A percentile compares a stretch with the other conserved stretches of the same genome.
These are phyloP conservation scores for Stachybotrys chlorohalonatus DNA, from an alignment of 2,329 filamentous ascomycete species.

Conservation along the genomic window DNA sequence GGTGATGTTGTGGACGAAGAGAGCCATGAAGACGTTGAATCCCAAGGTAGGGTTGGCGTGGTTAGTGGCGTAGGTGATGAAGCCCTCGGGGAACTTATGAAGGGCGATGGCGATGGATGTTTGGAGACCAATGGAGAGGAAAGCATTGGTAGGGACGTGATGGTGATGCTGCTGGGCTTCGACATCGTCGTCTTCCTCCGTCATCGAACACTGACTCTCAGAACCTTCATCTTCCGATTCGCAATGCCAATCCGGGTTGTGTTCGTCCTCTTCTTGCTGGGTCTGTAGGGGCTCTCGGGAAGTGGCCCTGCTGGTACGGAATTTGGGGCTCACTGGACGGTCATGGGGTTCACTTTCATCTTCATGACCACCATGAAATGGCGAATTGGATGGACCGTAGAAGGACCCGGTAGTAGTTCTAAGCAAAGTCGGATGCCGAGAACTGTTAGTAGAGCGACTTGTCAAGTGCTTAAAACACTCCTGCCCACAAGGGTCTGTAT, in stretches of 20 bases:
- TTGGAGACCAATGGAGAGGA: conserved; percentile 89
- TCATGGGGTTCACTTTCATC: conserved; percentile 18
- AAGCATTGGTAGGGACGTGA: conserved; percentile 89
- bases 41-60: conserved; percentile 86
- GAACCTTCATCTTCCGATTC: not conserved
- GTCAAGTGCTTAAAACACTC: conserved; percentile 54
- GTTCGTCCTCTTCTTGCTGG: not conserved
- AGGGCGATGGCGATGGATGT: conserved; percentile 91
- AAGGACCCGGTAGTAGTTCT: conserved; percentile 32
- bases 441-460: conserved; percentile 23
- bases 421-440: conserved; percentile 26
- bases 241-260: not conserved
- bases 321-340: conserved; percentile 20
- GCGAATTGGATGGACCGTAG: conserved; percentile 13
- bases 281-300: conserved; percentile 25
- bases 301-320: conserved; percentile 26
- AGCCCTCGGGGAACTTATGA: conserved; percentile 85
- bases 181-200: conserved; percentile 15
- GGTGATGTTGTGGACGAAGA: conserved; percentile 97
- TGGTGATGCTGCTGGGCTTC: conserved; percentile 67
- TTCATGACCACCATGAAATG: conserved; percentile 15
- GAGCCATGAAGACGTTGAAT: conserved; percentile 84
- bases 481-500: conserved; percentile 56
- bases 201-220: not conserved
- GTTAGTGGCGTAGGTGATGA: conserved; percentile 93